A percentile compares a stretch with the other conserved stretches of the same genome.
phyloP scores from a whole-genome alignment of 345 rosid species.

The Chamaenerion angustifolium region DNA sequence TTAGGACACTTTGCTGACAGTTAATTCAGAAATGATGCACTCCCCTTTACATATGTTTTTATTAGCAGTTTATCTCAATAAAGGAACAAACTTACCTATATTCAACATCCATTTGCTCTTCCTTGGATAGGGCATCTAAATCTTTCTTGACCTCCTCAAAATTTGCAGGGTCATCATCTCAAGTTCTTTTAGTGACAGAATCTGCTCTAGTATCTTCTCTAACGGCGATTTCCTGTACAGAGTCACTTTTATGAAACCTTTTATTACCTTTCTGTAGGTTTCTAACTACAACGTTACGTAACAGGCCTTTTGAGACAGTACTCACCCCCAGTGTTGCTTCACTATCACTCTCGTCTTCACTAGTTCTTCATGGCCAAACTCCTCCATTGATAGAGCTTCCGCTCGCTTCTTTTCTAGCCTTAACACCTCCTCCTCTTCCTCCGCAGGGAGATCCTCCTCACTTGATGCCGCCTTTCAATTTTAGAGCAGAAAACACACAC shows the following conservation, averaged over 20 bases:
- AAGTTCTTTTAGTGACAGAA: constrained; percentile 9
- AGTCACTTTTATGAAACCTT: neutral
- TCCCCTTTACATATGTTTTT: too few relatives aligned
- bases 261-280: neutral
- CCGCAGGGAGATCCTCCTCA: constrained; percentile 57
- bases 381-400: constrained; percentile 38
- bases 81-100: constrained; percentile 32
- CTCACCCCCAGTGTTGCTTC: constrained; percentile 68
- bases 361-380: constrained; percentile 55
- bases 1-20: too few relatives aligned
- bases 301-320: constrained; percentile 1
- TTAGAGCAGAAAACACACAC: constrained; percentile 3
- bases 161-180: constrained; percentile 17
- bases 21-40: too few relatives aligned
- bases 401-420: constrained; percentile 36
- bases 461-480: constrained; percentile 45
- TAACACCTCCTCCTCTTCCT: constrained; percentile 57
- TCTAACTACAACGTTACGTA: neutral
- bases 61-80: neutral
- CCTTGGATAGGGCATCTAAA: constrained; percentile 56
- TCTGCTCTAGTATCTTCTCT: constrained; percentile 22
- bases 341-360: constrained; percentile 33
- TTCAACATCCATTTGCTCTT: constrained; percentile 83
- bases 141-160: constrained; percentile 57
- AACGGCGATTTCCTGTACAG: constrained; percentile 38